Evolutionary conservation across 1,284 basidiomycete species (phyloP), one percentile per base, ranked within the genome.

Genomic region (Austroboletus olivaceoglutinosus): DNA sequence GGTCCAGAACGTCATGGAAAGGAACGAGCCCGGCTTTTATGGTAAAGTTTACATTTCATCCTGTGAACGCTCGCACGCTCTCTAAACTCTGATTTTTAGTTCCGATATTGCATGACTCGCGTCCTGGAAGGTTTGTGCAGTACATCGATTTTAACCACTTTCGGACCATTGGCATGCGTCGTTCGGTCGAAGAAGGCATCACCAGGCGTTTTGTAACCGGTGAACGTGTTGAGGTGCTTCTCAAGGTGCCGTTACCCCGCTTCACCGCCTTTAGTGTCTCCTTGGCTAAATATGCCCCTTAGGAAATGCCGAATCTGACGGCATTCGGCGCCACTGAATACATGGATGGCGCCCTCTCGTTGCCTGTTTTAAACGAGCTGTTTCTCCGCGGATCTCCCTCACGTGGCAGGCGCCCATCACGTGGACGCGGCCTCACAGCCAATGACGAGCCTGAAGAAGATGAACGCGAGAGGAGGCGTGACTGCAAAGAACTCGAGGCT

Each of bases 281-380:
- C 46, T 51, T 39, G 43, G 55, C 49, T 62, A 13, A 9, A 64
- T 49, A 19, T 41, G 40, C 41, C 45, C 41, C 46, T 33, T 58
- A 93, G 89, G 91, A 94, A 78, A 84, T 87, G 69, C 91, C 91
- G 0, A 92, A 90, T 60, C 74, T 96, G 22, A 76, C 77, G 13
- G 78, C 85, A 3, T 90, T 96, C 58, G 92, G 91, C 27, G 92
- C 91, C n/a, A 96, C 93, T 0, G 93, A 96, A 68, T 97, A 95
- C 65, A 96, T 97, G 89, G 93, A 97, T 60, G 91, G 92, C 2
- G 86, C 93, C 1, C 74, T 97, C 41, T 89, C 86, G 9, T 74
- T 89, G 22, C 75, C 83, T 0, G 92, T 97, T 3, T 72, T 97
- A 21, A 88, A 86, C 51, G 93, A 96, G 62, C 74, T 97, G 9